Evolutionary conservation across 2,329 filamentous ascomycete species (phyloP).

Genomic region (Erysiphe neolycopersici): DNA sequence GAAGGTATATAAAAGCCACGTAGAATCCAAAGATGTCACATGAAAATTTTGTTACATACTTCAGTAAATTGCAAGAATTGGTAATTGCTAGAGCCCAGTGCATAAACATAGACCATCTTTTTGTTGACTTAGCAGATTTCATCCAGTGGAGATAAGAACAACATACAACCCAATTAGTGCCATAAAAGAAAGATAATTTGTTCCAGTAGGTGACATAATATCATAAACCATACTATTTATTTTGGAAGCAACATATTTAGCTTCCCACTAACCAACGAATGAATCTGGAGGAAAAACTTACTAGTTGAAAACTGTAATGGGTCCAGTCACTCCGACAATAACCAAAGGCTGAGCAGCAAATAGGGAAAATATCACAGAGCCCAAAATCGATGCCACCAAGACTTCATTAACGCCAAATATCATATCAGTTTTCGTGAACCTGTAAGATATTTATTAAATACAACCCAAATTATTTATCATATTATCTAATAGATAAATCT

Average conservation of each 20-base stretch:
- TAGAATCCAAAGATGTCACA: conserved; percentile 92
- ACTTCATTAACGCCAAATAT: conserved; percentile 83
- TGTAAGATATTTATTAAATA: conserved; percentile 1
- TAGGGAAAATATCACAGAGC: conserved; percentile 53
- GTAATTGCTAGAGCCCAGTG: conserved; percentile 64
- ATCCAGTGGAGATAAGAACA: background rate
- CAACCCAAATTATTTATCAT: background rate
- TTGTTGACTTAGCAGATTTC: conserved; percentile 3
- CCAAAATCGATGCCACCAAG: conserved; percentile 60
- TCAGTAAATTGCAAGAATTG: conserved; percentile 70
- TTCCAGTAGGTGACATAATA: conserved; percentile 52
- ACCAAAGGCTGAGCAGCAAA: conserved; percentile 64
- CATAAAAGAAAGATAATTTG: conserved; percentile 75
- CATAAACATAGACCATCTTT: conserved; percentile 55
- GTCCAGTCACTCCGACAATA: conserved; percentile 75
- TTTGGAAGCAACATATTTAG: background rate
- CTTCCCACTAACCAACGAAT: background rate
- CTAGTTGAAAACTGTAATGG: conserved; percentile 87
- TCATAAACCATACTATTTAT: conserved; percentile 62
- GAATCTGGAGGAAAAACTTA: conserved; percentile 13
- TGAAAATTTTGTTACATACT: conserved; percentile 71
- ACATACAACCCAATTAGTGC: conserved; percentile 51
- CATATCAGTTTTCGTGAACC: conserved; percentile 55
- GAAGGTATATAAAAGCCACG: conserved; percentile 72
- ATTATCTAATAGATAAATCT: conserved; percentile 1